phyloP scores from a whole-genome alignment of 129 eudicot species.

The Sambucus nigra region DNA sequence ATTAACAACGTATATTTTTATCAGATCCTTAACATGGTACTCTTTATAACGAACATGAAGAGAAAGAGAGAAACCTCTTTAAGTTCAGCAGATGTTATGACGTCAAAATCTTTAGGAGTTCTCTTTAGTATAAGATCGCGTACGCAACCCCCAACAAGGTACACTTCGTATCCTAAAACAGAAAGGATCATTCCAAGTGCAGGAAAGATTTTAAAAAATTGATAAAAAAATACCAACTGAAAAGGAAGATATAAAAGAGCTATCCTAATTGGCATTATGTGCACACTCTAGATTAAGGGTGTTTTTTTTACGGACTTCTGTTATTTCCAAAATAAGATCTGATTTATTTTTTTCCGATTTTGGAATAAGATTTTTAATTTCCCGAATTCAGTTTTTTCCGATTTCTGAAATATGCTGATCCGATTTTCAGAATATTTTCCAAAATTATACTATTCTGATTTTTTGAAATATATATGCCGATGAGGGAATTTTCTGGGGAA shows the following conservation, averaged over 20 bases:
- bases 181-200: not conserved
- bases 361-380: too few species aligned
- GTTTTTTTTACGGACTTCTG: too few species aligned
- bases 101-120: slow-evolving; percentile 57
- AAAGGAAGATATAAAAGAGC: not conserved
- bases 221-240: not conserved
- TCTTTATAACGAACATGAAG: not conserved
- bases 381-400: too few species aligned
- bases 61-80: slow-evolving; percentile 35
- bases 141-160: slow-evolving; percentile 60
- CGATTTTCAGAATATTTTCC: too few species aligned
- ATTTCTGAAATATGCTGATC: too few species aligned
- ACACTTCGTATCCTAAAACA: slow-evolving; percentile 43
- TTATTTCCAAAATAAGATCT: too few species aligned
- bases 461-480: too few species aligned
- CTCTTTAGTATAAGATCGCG: slow-evolving; percentile 45
- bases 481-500: too few species aligned
- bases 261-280: not conserved
- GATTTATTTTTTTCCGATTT: too few species aligned
- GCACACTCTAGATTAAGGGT: too few species aligned
- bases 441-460: too few species aligned
- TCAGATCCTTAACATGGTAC: not conserved
- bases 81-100: slow-evolving; percentile 59
- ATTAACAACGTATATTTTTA: not conserved
- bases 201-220: not conserved